Percentiles rank a stretch among this genome's conserved stretches.
These are phyloP conservation scores for Dinochytrium kinnereticum DNA, from an alignment of 371 early-diverging fungal genomes.

Conservation along the genomic window DNA sequence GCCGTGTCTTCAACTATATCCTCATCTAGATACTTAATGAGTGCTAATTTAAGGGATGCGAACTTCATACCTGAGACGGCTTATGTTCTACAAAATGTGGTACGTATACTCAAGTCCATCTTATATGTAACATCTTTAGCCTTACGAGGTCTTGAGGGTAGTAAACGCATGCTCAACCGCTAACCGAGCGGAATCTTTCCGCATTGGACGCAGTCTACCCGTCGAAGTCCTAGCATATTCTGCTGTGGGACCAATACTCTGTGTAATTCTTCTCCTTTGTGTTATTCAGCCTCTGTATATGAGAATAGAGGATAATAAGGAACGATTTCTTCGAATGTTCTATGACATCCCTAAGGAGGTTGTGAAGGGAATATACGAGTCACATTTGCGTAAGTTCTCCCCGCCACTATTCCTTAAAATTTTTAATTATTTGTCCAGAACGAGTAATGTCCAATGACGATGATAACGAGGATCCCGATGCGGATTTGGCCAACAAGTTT, in stretches of 20 bases:
- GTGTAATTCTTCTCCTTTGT: conserved; percentile 21
- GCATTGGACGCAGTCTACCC: neutral
- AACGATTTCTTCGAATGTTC: conserved; percentile 34
- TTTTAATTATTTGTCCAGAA: conserved; percentile 10
- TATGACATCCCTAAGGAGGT: conserved; percentile 43
- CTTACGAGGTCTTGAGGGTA: conserved; percentile 2
- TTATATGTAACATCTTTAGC: too few relatives aligned
- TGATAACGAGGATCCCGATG: conserved; percentile 25
- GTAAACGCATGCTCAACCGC: neutral
- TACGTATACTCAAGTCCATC: too few relatives aligned
- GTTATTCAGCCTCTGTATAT: conserved; percentile 37
- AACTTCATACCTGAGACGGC: neutral
- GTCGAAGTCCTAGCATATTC: conserved; percentile 21
- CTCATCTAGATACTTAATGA: neutral
- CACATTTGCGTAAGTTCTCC: conserved; percentile 22
- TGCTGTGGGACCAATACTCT: conserved; percentile 23
- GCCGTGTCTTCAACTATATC: neutral
- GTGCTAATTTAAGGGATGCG: neutral
- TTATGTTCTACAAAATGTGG: neutral
- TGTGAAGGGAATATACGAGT: conserved; percentile 41
- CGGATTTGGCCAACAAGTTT: conserved; percentile 17
- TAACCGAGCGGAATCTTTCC: neutral
- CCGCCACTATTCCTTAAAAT: neutral
- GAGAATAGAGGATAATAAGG: conserved; percentile 27
- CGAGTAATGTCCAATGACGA: conserved; percentile 16